phyloP scores from a whole-genome alignment of 2,329 filamentous ascomycete species.

The Fusarium concolor region DNA sequence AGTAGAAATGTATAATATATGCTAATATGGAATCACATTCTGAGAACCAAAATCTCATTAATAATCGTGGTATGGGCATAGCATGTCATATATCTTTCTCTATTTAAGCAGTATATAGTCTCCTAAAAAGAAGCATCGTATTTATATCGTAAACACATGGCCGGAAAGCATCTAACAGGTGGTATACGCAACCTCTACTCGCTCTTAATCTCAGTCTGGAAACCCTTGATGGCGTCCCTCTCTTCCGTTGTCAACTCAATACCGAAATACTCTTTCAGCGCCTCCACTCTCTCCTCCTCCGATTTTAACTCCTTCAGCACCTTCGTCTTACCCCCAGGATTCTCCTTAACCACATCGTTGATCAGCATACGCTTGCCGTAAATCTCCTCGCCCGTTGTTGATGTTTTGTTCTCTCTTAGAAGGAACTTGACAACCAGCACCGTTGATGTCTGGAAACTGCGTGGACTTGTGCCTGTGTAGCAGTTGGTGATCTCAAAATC shows the following conservation, averaged over 20 bases:
- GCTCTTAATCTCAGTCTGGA: constrained; percentile 57
- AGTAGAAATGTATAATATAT: too few relatives aligned
- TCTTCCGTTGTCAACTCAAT: constrained; percentile 64
- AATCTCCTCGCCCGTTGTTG: constrained; percentile 58
- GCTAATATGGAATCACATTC: too few relatives aligned
- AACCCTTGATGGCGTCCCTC: constrained; percentile 61
- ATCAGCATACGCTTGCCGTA: constrained; percentile 66
- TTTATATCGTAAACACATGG: background rate
- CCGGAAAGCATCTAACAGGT: background rate
- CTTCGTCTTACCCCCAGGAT: constrained; percentile 61
- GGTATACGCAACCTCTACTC: constrained; percentile 14
- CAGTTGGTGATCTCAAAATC: constrained; percentile 73
- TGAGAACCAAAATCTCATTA: too few relatives aligned
- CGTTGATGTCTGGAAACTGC: constrained; percentile 65
- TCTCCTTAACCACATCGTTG: constrained; percentile 64
- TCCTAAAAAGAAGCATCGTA: background rate
- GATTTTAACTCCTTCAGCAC: constrained; percentile 59
- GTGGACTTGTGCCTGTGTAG: constrained; percentile 61
- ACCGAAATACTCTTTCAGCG: constrained; percentile 63
- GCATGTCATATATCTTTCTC: too few relatives aligned
- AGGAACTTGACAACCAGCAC: constrained; percentile 68
- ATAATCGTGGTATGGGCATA: background rate
- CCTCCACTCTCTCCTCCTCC: constrained; percentile 66
- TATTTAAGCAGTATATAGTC: background rate
- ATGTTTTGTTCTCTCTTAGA: constrained; percentile 53